Evolutionary conservation across 2,329 filamentous ascomycete species (phyloP).

Genomic region (Xylariaceae sp.): DNA sequence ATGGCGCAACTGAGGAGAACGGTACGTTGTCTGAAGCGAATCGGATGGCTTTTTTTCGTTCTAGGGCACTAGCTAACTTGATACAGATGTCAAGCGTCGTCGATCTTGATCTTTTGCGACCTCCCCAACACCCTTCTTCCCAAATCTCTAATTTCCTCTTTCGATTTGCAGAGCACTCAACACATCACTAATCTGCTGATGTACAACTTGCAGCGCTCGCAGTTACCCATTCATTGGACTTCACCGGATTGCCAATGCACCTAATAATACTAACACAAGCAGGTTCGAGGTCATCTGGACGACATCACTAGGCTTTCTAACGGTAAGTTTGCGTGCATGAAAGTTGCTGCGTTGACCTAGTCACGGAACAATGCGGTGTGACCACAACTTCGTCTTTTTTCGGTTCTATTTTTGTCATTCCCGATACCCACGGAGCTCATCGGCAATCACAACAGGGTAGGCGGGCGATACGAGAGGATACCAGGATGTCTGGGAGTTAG

Average conservation of each 20-base stretch:
- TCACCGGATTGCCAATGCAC: slow-evolving; percentile 4
- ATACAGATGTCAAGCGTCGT: slow-evolving; percentile 54
- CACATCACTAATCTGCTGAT: slow-evolving; percentile 28
- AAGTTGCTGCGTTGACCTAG: neutral
- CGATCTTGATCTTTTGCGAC: slow-evolving; percentile 44
- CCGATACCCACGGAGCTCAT: slow-evolving; percentile 17
- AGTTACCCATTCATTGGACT: slow-evolving; percentile 13
- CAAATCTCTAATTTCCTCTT: slow-evolving; percentile 4
- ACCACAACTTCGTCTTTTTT: slow-evolving; percentile 4
- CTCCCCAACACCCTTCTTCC: slow-evolving; percentile 12
- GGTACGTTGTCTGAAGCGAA: slow-evolving; percentile 29
- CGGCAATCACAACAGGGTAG: slow-evolving; percentile 6
- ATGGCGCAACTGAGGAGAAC: slow-evolving; percentile 32
- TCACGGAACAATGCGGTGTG: neutral
- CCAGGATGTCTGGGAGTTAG: slow-evolving; percentile 16
- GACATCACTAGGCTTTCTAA: slow-evolving; percentile 9
- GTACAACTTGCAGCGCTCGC: slow-evolving; percentile 23
- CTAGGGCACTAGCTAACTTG: slow-evolving; percentile 34
- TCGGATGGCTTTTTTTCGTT: neutral
- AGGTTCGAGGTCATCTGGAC: slow-evolving; percentile 18
- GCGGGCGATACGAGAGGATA: slow-evolving; percentile 6
- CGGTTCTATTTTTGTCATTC: slow-evolving; percentile 5
- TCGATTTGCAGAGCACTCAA: slow-evolving; percentile 18
- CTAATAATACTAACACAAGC: slow-evolving; percentile 31
- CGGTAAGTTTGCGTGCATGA: slow-evolving; percentile 29